These are phyloP conservation scores for Talaromyces sp. DNA, from an alignment of 2,329 filamentous ascomycete genomes.

Conservation along the genomic window DNA sequence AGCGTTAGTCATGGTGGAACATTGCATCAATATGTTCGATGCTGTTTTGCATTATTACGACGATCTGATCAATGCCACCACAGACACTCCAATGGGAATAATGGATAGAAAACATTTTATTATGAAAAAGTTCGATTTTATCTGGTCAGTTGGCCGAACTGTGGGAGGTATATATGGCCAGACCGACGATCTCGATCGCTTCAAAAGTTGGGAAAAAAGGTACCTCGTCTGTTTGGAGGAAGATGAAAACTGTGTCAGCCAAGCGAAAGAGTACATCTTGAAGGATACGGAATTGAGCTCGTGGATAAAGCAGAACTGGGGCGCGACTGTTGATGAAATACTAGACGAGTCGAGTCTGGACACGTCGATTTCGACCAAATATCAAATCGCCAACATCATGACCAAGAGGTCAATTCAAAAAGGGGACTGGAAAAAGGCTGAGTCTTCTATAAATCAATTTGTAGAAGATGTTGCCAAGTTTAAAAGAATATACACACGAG, in stretches of 20 bases:
- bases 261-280: background rate
- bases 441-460: slow-evolving; percentile 12
- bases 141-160: slow-evolving; percentile 4
- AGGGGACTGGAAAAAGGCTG: background rate
- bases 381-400: slow-evolving; percentile 1
- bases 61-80: slow-evolving; percentile 1
- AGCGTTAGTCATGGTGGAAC: slow-evolving; percentile 11
- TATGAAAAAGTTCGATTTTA: slow-evolving; percentile 13
- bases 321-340: slow-evolving; percentile 2
- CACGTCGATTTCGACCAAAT: slow-evolving; percentile 1
- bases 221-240: slow-evolving; percentile 3
- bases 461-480: slow-evolving; percentile 10
- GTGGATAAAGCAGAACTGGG: background rate
- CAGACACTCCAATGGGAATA: slow-evolving; percentile 11
- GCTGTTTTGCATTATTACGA: slow-evolving; percentile 11
- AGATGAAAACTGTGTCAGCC: slow-evolving; percentile 2
- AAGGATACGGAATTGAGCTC: background rate
- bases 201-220: slow-evolving; percentile 5
- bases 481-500: slow-evolving; percentile 11
- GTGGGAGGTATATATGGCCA: background rate
- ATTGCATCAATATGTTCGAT: slow-evolving; percentile 17
- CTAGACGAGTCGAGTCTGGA: background rate
- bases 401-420: slow-evolving; percentile 1
- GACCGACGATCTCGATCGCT: background rate
- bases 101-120: slow-evolving; percentile 10